Conservation (phyloP, 2,329 filamentous ascomycete genomes). For the Colletotrichum limetticola region DNA sequence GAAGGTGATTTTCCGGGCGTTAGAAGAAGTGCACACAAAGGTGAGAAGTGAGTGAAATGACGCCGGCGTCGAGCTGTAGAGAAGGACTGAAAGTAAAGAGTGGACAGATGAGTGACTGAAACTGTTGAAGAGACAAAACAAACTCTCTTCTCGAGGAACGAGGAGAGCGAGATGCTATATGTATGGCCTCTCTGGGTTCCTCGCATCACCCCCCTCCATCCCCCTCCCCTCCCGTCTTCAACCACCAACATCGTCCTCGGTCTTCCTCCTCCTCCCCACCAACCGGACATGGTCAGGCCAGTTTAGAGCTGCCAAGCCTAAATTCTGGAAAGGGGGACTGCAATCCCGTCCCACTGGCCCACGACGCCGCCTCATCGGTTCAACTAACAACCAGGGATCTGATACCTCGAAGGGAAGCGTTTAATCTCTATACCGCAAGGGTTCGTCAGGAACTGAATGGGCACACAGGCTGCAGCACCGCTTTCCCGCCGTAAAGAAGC, state of each 20-base stretch:
- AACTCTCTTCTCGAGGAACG: background rate
- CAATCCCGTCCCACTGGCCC: constrained; percentile 14
- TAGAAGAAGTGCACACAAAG: constrained; percentile 30
- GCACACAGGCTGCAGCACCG: background rate
- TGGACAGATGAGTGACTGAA: constrained; percentile 33
- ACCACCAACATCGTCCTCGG: background rate
- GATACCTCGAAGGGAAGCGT: background rate
- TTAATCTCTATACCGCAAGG: constrained; percentile 21
- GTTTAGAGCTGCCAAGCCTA: constrained; percentile 19
- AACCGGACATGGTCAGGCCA: constrained; percentile 16
- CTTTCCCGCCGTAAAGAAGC: background rate
- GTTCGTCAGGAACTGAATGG: background rate
- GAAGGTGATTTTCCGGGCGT: constrained; percentile 29
- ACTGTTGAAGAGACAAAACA: constrained; percentile 20
- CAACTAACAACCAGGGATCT: background rate
- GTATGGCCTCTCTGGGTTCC: constrained; percentile 5
- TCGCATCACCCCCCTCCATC: background rate
- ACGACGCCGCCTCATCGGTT: constrained; percentile 23
- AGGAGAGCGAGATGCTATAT: constrained; percentile 18
- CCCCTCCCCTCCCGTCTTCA: background rate
- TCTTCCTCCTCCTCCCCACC: background rate
- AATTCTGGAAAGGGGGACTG: constrained; percentile 21
- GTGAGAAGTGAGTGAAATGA: constrained; percentile 31
- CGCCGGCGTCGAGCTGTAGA: constrained; percentile 34
- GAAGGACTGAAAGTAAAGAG: constrained; percentile 33